These are phyloP conservation scores for Fermentozyma sake DNA, from an alignment of 1,139 yeast genomes.

Conservation along the genomic window DNA sequence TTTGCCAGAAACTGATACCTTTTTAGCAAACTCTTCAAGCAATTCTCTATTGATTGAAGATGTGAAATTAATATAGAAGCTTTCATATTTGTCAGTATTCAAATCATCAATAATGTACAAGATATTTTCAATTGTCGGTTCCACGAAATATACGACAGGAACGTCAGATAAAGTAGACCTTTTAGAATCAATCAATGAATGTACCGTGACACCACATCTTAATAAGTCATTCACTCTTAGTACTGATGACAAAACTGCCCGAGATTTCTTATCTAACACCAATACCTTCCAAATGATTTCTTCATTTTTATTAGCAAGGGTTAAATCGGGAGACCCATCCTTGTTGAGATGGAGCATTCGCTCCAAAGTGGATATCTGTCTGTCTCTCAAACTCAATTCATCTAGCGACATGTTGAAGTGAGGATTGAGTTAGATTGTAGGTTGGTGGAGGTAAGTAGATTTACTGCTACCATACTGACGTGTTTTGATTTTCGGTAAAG, in stretches of 20 bases:
- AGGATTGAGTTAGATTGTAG: conserved; percentile 1
- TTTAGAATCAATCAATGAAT: conserved; percentile 62
- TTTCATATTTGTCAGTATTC: conserved; percentile 67
- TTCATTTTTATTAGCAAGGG: conserved; percentile 46
- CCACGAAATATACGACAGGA: conserved; percentile 87
- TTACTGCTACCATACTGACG: conserved; percentile 2
- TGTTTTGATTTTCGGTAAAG: conserved; percentile 5
- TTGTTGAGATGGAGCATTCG: conserved; percentile 80
- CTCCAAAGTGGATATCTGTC: conserved; percentile 55
- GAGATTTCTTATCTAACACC: conserved; percentile 74
- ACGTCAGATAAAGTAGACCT: conserved; percentile 87
- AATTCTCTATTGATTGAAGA: conserved; percentile 71
- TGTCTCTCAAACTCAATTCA: conserved; percentile 25
- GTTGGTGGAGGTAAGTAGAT: neutral
- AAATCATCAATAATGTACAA: conserved; percentile 67
- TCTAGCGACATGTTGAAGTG: conserved; percentile 9
- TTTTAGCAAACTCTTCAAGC: conserved; percentile 83
- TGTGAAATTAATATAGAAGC: conserved; percentile 80
- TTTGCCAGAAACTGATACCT: conserved; percentile 68
- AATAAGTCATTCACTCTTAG: conserved; percentile 85
- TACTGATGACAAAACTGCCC: conserved; percentile 83
- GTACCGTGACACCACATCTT: conserved; percentile 87
- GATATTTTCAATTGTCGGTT: conserved; percentile 79
- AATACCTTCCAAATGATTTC: conserved; percentile 91
- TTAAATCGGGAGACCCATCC: conserved; percentile 49